Base-by-base conservation (phyloP, 768 basidiomycete genomes). In the Dendrothele bispora region DNA sequence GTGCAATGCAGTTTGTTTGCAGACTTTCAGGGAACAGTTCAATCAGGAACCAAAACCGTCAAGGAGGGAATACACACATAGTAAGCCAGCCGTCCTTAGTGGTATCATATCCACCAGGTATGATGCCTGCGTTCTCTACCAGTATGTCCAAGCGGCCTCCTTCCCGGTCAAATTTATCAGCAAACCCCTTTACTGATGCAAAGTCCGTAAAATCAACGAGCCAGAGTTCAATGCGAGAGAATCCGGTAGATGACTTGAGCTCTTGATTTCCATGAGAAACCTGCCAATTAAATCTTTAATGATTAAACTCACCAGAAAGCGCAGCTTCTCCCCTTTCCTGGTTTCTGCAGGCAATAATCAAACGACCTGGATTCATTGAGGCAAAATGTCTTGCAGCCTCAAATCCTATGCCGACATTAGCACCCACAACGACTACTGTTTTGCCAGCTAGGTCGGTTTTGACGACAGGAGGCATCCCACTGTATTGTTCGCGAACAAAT, bases 1-100 rank as follows among this genome's bases (percentile, higher is more conserved):
- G 66, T 1, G 73, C 61, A 7, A 82, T 57, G 53, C 68, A 53
- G 54, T 80, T 80, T 29, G 76, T 69, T 50, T 81, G 78, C 0
- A 79, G 46, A 8, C 79, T 82, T 39, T 6, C 27, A 14, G n/a
- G n/a, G n/a, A n/a, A n/a, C n/a, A n/a, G n/a, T n/a, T n/a, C n/a
- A n/a, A n/a, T n/a, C n/a, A n/a, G n/a, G n/a, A n/a, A n/a, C 30
- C 30, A 10, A 21, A 39, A 10, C 11, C 11, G 20, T 20, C 12
- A 39, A 39, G 38, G 10, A 39, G 38, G 20, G 38, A 18, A 34
- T 14, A 49, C 65, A 1, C 8, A 68, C 68, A 25, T 55, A 6
- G 49, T 40, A 39, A 70, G 66, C 63, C 64, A 70, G 6, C 64
- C 68, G 48, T 68, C 55, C 1, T 28, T 32, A 0, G 67, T 64